Conservation (phyloP, 2,329 filamentous ascomycete species). For the Ciborinia camelliae region DNA sequence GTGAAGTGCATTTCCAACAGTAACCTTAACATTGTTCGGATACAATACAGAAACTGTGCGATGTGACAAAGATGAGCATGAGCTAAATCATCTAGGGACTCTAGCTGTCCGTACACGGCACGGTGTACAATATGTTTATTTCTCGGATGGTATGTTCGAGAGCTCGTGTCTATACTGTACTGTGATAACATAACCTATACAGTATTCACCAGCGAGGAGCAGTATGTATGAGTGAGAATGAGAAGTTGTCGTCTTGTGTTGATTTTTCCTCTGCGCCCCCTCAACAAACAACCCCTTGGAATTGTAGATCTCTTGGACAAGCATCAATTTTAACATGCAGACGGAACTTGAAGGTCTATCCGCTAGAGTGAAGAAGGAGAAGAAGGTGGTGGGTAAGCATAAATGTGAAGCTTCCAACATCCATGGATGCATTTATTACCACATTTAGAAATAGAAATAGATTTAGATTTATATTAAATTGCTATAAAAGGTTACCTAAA, state of each 20-base stretch:
- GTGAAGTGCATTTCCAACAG: not conserved
- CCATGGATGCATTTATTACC: not conserved
- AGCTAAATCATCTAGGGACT: conserved; percentile 10
- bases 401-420: no score
- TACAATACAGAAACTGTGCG: conserved; percentile 12
- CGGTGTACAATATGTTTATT: not conserved
- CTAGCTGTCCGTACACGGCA: not conserved
- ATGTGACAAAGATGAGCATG: no score
- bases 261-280: not conserved
- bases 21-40: conserved; percentile 3
- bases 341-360: not conserved
- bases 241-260: not conserved
- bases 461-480: not conserved
- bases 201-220: not conserved
- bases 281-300: not conserved
- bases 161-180: not conserved
- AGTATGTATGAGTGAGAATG: not conserved
- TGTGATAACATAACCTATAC: not conserved
- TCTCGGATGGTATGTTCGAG: conserved; percentile 9
- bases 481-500: not conserved
- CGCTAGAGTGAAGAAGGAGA: not conserved
- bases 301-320: not conserved
- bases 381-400: no score
- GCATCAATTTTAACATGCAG: not conserved
- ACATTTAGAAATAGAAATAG: not conserved